Base-by-base conservation (phyloP, 164 flowering plant genomes). In the Kalanchoe fedtschenkoi region DNA sequence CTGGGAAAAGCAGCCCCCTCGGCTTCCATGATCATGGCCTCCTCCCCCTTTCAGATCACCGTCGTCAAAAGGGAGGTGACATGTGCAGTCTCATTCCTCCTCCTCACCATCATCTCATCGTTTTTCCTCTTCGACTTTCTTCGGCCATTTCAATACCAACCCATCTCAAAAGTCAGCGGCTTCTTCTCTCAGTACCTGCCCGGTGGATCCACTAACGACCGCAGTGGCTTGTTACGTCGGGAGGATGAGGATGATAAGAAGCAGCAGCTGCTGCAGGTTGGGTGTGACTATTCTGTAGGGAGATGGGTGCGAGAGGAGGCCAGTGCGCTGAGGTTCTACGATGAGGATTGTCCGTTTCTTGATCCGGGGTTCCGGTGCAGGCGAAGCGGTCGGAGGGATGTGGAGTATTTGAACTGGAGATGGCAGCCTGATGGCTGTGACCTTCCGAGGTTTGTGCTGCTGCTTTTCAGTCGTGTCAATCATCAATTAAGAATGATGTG, bases 281-380 rank as follows among this genome's bases (percentile, higher is more conserved):
- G 39, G 24, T 87, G 88, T 68, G 89, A 87, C 65, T 84, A 75
- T 33, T 83, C 83, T 0, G 17, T 58, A 53, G 93, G 89, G 8
- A 73, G 63, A 69, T 87, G 93, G 93, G 83, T 86, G 26, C 59
- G 65, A 29, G 87, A 84, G 29, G 82, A 74, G 16, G 54, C 15
- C 6, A 37, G 57, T 61, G 58, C 66, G 1, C 6, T 21, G 10
- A 62, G 24, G 34, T 60, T 64, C 0, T 87, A 87, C 68, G 47
- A 39, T 3, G 93, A 84, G 58, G 68, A 51, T 16, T 87, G 93
- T 65, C 79, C 70, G 21, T 83, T 84, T 66, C 83, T 87, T 17
- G 93, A 87, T 67, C 85, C 78, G 4, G 93, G 90, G 0, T 87
- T 87, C 51, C 78, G 73, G 21, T 89, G 96, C 59, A 79, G 68